A percentile compares a stretch with the other conserved stretches of the same genome.
These are phyloP conservation scores for Fusarium piperis DNA, from an alignment of 2,329 filamentous ascomycete species.

Conservation along the genomic window DNA sequence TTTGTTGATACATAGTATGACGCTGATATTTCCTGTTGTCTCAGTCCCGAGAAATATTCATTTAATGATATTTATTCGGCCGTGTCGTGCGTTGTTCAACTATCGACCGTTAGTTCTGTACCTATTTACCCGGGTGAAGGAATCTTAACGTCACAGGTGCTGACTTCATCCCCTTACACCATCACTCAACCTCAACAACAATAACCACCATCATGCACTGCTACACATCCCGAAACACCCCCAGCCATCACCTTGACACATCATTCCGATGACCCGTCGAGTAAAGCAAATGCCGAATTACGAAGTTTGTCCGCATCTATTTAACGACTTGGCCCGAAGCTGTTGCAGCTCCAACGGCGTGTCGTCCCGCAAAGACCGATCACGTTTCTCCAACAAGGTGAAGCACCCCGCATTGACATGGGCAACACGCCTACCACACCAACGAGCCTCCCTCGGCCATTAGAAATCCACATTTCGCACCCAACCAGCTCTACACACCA, in stretches of 20 bases:
- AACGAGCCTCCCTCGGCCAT: background rate
- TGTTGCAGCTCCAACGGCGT: constrained; percentile 11
- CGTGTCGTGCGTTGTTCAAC: background rate
- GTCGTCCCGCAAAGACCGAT: constrained; percentile 27
- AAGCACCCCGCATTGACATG: constrained; percentile 9
- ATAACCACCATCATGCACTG: background rate
- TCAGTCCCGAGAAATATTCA: background rate
- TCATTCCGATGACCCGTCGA: background rate
- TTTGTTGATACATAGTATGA: background rate
- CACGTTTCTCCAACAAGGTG: constrained; percentile 26
- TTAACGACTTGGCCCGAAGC: constrained; percentile 25
- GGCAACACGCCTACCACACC: background rate
- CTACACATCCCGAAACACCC: constrained; percentile 15
- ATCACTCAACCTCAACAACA: background rate
- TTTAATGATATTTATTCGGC: background rate
- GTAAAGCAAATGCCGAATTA: constrained; percentile 21
- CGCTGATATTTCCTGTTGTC: background rate
- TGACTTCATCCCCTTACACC: background rate
- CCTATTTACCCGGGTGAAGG: too few species aligned
- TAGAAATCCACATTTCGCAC: background rate
- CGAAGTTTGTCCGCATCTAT: constrained; percentile 22
- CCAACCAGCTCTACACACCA: background rate
- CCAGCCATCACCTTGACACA: background rate
- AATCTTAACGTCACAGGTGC: background rate
- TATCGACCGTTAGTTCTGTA: background rate